These are phyloP conservation scores for Fusarium virguliforme DNA, from an alignment of 2,329 filamentous ascomycete genomes.

Conservation along the genomic window DNA sequence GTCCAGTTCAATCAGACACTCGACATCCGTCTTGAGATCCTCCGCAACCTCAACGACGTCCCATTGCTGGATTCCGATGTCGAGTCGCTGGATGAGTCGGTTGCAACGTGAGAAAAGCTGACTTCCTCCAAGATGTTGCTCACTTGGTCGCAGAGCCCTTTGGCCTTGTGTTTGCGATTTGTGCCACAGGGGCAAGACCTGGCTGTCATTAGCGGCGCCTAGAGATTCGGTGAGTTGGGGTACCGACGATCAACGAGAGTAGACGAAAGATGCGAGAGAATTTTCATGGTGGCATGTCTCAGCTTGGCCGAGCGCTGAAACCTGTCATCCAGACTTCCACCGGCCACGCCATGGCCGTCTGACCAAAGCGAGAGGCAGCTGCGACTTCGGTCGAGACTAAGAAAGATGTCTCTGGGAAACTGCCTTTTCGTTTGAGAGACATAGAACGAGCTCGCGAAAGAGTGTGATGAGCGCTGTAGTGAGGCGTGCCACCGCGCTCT, in stretches of 20 bases:
- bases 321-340: neutral
- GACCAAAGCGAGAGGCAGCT: slow-evolving; percentile 6
- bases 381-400: neutral
- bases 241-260: neutral
- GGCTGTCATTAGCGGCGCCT: neutral
- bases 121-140: neutral
- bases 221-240: neutral
- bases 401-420: neutral
- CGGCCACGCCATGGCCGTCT: neutral
- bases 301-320: neutral
- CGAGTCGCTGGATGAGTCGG: neutral
- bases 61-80: neutral
- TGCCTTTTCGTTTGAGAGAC: neutral
- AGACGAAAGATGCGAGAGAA: neutral
- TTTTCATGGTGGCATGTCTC: neutral
- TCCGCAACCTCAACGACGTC: neutral
- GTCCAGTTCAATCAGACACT: slow-evolving; percentile 21
- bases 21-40: slow-evolving; percentile 14
- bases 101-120: neutral
- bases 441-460: neutral
- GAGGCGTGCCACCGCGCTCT: neutral
- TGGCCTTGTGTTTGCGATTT: neutral
- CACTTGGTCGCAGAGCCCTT: neutral
- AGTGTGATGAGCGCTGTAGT: neutral
- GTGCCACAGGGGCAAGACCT: neutral